Evolutionary conservation across 768 basidiomycete species (phyloP).

Genomic region (Auricularia cornea): DNA sequence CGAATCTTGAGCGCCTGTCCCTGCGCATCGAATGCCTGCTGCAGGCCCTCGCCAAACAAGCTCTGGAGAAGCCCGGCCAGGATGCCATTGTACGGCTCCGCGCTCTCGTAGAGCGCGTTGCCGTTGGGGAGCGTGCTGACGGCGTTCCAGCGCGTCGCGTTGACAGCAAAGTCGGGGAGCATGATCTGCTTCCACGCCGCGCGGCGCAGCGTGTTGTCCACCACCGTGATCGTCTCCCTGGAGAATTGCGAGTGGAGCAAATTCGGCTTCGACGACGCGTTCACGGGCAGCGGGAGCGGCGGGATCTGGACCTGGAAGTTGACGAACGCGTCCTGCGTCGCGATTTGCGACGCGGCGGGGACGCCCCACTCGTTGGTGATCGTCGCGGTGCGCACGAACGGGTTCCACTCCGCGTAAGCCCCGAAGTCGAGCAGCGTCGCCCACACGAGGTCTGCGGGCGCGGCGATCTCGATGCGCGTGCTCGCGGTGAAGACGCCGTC

Average conservation of each 20-base stretch:
- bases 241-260: conserved; percentile 28
- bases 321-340: conserved; percentile 37
- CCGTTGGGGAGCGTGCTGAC: conserved; percentile 36
- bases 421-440: conserved; percentile 49
- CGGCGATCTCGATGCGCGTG: conserved; percentile 47
- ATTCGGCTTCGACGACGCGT: conserved; percentile 26
- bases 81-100: conserved; percentile 50
- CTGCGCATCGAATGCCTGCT: conserved; percentile 41
- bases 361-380: conserved; percentile 34
- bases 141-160: conserved; percentile 55
- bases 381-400: conserved; percentile 35
- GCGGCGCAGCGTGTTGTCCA: conserved; percentile 48
- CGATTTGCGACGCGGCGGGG: conserved; percentile 41
- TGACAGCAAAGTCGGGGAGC: conserved; percentile 38
- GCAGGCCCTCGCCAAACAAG: conserved; percentile 35
- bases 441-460: conserved; percentile 57
- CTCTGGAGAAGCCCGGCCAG: conserved; percentile 45
- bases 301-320: conserved; percentile 51
- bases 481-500: conserved; percentile 36
- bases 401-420: conserved; percentile 55
- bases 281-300: conserved; percentile 41
- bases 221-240: conserved; percentile 16
- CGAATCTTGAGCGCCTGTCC: conserved; percentile 44
- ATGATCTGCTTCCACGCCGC: conserved; percentile 45
- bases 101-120: conserved; percentile 54